Conservation (phyloP, 2,329 filamentous ascomycete genomes). For the Sarocladium kiliense region DNA sequence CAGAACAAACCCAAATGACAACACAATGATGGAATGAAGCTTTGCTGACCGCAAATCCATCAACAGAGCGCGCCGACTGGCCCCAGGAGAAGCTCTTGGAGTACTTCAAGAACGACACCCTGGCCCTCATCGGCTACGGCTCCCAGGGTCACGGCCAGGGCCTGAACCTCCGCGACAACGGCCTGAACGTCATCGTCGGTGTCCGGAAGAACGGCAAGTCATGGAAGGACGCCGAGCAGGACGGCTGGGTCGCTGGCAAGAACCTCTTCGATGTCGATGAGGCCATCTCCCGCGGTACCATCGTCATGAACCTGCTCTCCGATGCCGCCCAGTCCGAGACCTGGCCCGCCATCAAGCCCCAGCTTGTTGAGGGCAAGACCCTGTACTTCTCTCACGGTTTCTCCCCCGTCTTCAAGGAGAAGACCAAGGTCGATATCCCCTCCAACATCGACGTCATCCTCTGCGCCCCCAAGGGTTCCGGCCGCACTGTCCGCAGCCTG, state of each 20-base stretch:
- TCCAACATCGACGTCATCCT: slow-evolving; percentile 98
- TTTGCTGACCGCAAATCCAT: slow-evolving; percentile 10
- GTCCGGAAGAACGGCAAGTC: slow-evolving; percentile 97
- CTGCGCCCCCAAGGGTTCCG: slow-evolving; percentile 97
- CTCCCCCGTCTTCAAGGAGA: slow-evolving; percentile 99
- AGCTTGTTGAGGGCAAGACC: slow-evolving; percentile 98
- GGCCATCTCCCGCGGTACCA: slow-evolving; percentile 87
- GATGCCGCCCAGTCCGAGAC: slow-evolving; percentile 98
- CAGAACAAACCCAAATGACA: too few species aligned
- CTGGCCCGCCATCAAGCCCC: slow-evolving; percentile 96
- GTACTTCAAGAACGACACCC: slow-evolving; percentile 99
- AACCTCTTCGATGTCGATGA: slow-evolving; percentile 99
- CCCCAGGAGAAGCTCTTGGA: slow-evolving; percentile 97
- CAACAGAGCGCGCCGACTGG: slow-evolving; percentile 92
- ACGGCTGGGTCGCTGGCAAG: slow-evolving; percentile 97
- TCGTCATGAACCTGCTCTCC: slow-evolving; percentile 98
- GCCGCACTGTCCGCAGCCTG: slow-evolving; percentile 95
- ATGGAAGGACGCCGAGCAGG: slow-evolving; percentile 95
- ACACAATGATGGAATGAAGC: slow-evolving; percentile 14
- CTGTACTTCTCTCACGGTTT: slow-evolving; percentile 99
- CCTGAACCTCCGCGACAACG: slow-evolving; percentile 99
- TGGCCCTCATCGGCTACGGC: slow-evolving; percentile 96
- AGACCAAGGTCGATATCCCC: slow-evolving; percentile 98
- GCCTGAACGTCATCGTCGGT: slow-evolving; percentile 97
- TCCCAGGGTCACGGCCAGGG: slow-evolving; percentile 98